Conservation (phyloP, 257 asterid genomes). For the Fraxinus pennsylvanica region DNA sequence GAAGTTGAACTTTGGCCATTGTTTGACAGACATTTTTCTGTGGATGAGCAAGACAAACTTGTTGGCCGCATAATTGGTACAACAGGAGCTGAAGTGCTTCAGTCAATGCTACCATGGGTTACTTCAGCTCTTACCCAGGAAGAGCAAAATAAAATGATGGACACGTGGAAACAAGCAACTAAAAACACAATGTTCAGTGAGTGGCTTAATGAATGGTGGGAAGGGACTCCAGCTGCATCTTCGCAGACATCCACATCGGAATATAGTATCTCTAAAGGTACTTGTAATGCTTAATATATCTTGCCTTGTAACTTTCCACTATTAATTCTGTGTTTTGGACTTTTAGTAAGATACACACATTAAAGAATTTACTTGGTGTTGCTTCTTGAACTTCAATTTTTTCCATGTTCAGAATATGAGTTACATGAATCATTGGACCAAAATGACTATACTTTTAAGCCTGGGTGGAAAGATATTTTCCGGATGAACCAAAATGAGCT, state of each 20-base stretch:
- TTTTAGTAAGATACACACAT: conserved; percentile 18
- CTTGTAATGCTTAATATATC: conserved; percentile 14
- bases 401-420: conserved; percentile 50
- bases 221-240: conserved; percentile 52
- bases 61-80: conserved; percentile 97
- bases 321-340: background rate
- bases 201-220: conserved; percentile 99
- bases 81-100: conserved; percentile 98
- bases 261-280: conserved; percentile 56
- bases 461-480: conserved; percentile 98
- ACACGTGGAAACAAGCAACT: conserved; percentile 93
- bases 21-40: conserved; percentile 87
- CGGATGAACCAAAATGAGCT: conserved; percentile 98
- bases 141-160: conserved; percentile 95
- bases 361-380: conserved; percentile 8
- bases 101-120: conserved; percentile 98
- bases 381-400: conserved; percentile 15
- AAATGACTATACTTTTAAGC: conserved; percentile 75
- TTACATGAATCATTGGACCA: conserved; percentile 71
- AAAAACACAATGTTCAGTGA: conserved; percentile 96
- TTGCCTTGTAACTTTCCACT: conserved; percentile 1
- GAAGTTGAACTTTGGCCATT: conserved; percentile 98
- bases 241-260: conserved; percentile 55
- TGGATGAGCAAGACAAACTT: conserved; percentile 89
- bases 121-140: conserved; percentile 97